Percentiles rank a stretch among this genome's conserved stretches.
Conservation (phyloP, 2,329 filamentous ascomycete species). For the Hymenoscyphus fraxineus region DNA sequence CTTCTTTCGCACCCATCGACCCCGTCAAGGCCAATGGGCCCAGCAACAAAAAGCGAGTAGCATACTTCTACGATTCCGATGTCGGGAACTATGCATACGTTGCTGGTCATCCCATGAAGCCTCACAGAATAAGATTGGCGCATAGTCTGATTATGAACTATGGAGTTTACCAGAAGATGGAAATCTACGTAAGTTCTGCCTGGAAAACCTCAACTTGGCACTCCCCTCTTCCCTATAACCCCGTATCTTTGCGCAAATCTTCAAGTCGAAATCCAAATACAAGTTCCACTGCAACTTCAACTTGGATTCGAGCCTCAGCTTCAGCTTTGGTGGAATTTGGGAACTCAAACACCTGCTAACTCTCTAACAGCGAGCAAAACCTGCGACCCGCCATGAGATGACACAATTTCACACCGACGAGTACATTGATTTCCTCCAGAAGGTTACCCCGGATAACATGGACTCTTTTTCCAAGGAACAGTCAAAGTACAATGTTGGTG, state of each 20-base stretch:
- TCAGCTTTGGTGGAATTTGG: neutral
- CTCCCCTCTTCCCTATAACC: neutral
- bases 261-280: too few relatives aligned
- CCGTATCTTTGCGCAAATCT: neutral
- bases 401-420: conserved; percentile 91
- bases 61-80: conserved; percentile 98
- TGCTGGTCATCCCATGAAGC: conserved; percentile 97
- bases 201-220: neutral
- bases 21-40: conserved; percentile 46
- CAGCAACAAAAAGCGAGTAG: conserved; percentile 72
- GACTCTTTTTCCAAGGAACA: conserved; percentile 89
- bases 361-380: conserved; percentile 66
- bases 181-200: conserved; percentile 73
- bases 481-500: conserved; percentile 88
- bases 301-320: neutral
- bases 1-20: conserved; percentile 50
- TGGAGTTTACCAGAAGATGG: conserved; percentile 93
- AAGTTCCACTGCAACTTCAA: too few relatives aligned
- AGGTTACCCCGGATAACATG: conserved; percentile 98
- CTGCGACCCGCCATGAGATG: conserved; percentile 85
- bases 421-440: conserved; percentile 91
- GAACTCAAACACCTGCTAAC: conserved; percentile 10
- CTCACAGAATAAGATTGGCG: conserved; percentile 88
- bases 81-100: conserved; percentile 98
- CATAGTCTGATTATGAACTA: conserved; percentile 97